These are phyloP conservation scores for Canavalia gladiata DNA, from an alignment of 306 rosid genomes.

Conservation along the genomic window DNA sequence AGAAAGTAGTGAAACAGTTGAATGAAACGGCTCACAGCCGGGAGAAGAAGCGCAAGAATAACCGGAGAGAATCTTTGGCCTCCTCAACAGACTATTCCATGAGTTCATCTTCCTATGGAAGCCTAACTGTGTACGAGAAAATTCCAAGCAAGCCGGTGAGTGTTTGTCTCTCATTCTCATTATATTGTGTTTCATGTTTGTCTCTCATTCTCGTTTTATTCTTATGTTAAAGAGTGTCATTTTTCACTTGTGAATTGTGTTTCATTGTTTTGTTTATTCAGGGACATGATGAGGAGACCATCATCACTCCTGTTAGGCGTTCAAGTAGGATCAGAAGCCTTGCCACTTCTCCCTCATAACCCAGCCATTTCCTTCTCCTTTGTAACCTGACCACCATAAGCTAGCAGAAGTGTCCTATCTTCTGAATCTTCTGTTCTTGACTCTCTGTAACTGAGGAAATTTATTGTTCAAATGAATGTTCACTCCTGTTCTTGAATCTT, in stretches of 20 bases:
- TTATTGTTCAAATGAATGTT: not conserved
- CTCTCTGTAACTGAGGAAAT: conserved; percentile 24
- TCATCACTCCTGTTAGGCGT: conserved; percentile 85
- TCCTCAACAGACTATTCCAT: conserved; percentile 71
- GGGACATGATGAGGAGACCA: conserved; percentile 64
- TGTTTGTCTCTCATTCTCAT: not conserved
- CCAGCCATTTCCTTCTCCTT: not conserved
- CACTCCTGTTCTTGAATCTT: too few species aligned
- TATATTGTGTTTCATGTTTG: not conserved
- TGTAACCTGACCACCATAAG: not conserved
- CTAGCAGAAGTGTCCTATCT: conserved; percentile 52
- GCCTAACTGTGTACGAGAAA: conserved; percentile 82
- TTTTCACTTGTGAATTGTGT: not conserved
- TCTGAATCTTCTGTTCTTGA: conserved; percentile 38
- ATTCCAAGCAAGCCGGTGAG: conserved; percentile 66
- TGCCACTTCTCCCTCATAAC: conserved; percentile 62
- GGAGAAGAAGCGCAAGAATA: conserved; percentile 62
- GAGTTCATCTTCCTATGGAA: conserved; percentile 77
- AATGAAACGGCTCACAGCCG: conserved; percentile 62
- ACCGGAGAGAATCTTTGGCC: conserved; percentile 80
- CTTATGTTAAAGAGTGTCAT: not conserved
- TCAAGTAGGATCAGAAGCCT: conserved; percentile 74
- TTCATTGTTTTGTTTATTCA: conserved; percentile 39
- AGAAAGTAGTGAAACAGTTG: conserved; percentile 30
- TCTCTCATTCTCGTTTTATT: not conserved